These are phyloP conservation scores for Zopfia rhizophila DNA, from an alignment of 2,329 filamentous ascomycete species.

Conservation along the genomic window DNA sequence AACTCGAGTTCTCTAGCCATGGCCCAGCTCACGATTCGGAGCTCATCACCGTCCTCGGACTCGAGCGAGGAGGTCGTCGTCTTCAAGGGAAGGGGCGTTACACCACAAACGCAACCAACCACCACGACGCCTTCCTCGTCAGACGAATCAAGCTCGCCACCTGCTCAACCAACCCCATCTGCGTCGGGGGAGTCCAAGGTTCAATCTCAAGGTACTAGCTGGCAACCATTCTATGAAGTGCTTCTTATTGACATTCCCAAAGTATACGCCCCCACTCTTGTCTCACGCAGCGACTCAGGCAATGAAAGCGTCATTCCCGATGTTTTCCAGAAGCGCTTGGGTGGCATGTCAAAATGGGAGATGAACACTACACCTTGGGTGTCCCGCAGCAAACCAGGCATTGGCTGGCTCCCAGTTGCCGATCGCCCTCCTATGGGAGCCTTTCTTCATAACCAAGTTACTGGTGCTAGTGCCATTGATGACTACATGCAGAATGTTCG, in stretches of 20 bases:
- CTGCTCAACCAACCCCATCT: neutral
- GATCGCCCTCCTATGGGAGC: slow-evolving; percentile 34
- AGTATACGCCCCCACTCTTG: neutral
- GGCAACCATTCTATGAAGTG: too few relatives aligned
- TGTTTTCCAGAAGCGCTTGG: slow-evolving; percentile 38
- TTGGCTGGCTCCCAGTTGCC: slow-evolving; percentile 45
- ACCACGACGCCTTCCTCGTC: slow-evolving; percentile 10
- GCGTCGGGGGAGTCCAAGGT: neutral
- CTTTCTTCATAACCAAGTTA: slow-evolving; percentile 30
- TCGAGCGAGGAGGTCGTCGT: slow-evolving; percentile 78
- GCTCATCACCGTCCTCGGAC: slow-evolving; percentile 47
- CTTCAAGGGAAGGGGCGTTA: slow-evolving; percentile 43
- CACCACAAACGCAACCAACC: slow-evolving; percentile 8
- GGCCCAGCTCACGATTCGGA: slow-evolving; percentile 48
- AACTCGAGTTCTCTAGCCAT: slow-evolving; percentile 29
- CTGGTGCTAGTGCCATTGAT: slow-evolving; percentile 59
- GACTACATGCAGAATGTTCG: slow-evolving; percentile 78
- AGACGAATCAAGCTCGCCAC: slow-evolving; percentile 2
- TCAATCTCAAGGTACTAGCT: too few relatives aligned
- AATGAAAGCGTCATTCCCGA: slow-evolving; percentile 32
- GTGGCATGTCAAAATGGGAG: slow-evolving; percentile 43
- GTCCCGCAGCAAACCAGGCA: slow-evolving; percentile 46
- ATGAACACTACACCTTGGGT: slow-evolving; percentile 42
- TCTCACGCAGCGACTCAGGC: slow-evolving; percentile 30
- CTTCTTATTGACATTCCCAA: neutral